Evolutionary conservation across 2,329 filamentous ascomycete species (phyloP), one percentile per base, ranked within the genome.

Genomic region (Aspergillus ochraceus): DNA sequence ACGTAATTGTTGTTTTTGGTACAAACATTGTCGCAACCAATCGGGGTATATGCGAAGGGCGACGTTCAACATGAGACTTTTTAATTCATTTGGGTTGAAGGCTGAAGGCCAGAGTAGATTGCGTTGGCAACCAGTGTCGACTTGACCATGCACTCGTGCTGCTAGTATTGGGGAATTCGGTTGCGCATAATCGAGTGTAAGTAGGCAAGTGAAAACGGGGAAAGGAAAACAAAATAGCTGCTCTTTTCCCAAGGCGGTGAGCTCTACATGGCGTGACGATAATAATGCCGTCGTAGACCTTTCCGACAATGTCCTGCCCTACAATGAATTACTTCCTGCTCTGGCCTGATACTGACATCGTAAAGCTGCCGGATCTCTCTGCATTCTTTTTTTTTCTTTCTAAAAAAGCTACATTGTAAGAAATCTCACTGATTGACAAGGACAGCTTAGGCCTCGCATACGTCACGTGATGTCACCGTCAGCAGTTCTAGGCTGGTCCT

Each of bases 21-120:
- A 75, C 72, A 64, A 78, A 78, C 76, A 78, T 78, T 59, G 62
- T 73, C 54, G 36, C 12, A 49, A 10, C 32, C 24, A 30, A 20
- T 46, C 36, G 30, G 24, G 24, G 17, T 14, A 22, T 22, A 32
- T 24, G 14, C 24, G n/a, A 39, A 50, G 22, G 39, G 10, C 45
- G 36, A n/a, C 14, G 42, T 14, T 22, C 9, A 22, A 46, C n/a
- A 8, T 46, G 20, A 19, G 22, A 22, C 12, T 10, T 12, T 24
- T 22, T 10, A 47, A 47, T 24, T 47, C 45, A 47, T 47, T 22
- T 47, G 45, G 20, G 58, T 69, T 42, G 42, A 19, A 42, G 36
- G 14, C 36, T 42, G 14, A 42, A 8, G 4, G 14, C 17, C 14
- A n/a, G 14, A n/a, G 36, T n/a, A 42, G 17, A 2, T 11, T 11